Percentiles rank a stretch among this genome's conserved stretches.
phyloP scores from a whole-genome alignment of 202 grass and related monocot genomes.

The Schoenoplectus tabernaemontani region DNA sequence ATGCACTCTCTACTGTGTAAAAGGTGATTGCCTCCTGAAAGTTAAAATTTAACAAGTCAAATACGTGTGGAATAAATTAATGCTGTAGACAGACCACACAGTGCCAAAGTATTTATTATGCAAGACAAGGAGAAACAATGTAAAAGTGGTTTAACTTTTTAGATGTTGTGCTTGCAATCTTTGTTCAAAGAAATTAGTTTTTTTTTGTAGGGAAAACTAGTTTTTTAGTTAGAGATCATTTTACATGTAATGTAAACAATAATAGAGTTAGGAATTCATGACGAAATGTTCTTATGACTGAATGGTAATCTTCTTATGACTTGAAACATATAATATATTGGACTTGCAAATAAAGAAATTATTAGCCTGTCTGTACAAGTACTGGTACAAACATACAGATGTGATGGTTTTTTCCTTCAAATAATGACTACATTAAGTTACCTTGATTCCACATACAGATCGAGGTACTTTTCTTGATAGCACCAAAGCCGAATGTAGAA shows the following conservation, averaged over 20 bases:
- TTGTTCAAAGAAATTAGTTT: neutral
- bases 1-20: slow-evolving; percentile 95
- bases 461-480: slow-evolving; percentile 93
- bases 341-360: neutral
- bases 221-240: neutral
- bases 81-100: neutral
- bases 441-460: slow-evolving; percentile 80
- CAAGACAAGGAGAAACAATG: neutral
- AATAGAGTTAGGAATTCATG: neutral
- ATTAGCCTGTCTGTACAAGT: neutral
- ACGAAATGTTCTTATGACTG: neutral
- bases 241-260: neutral
- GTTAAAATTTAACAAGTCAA: slow-evolving; percentile 2
- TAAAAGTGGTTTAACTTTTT: neutral
- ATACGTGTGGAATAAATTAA: neutral
- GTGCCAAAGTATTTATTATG: neutral
- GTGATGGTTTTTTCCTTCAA: neutral
- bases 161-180: neutral
- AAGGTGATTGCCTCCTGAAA: slow-evolving; percentile 91
- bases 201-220: neutral
- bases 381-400: neutral
- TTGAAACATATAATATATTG: neutral
- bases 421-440: neutral
- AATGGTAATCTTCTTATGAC: neutral
- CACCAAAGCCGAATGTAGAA: slow-evolving; percentile 95